Evolutionary conservation across 345 rosid species (phyloP).

Genomic region (Citrus medica): DNA sequence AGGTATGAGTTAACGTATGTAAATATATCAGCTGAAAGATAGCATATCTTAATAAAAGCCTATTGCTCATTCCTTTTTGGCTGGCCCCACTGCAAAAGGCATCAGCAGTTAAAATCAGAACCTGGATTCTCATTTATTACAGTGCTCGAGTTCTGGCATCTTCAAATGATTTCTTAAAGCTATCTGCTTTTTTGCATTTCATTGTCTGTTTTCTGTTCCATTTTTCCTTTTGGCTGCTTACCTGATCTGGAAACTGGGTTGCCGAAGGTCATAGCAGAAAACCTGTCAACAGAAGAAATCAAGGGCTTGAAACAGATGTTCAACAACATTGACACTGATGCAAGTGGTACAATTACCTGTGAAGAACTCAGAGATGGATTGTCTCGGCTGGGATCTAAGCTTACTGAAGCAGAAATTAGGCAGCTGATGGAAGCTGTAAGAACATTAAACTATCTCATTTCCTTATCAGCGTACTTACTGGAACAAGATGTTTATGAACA

Average conservation of each 20-base stretch:
- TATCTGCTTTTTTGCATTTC: background rate
- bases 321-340: constrained; percentile 84
- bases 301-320: constrained; percentile 81
- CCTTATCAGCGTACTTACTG: background rate
- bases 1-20: constrained; percentile 39
- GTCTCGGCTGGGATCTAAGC: constrained; percentile 75
- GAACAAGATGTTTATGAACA: background rate
- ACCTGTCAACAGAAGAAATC: constrained; percentile 78
- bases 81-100: background rate
- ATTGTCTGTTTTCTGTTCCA: background rate
- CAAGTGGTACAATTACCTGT: constrained; percentile 77
- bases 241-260: constrained; percentile 2
- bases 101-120: background rate
- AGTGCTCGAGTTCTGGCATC: background rate
- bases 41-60: background rate
- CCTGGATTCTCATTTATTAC: background rate
- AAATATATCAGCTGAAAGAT: background rate
- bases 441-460: background rate
- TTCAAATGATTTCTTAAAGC: background rate
- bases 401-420: constrained; percentile 66
- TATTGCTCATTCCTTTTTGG: background rate
- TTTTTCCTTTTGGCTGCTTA: background rate
- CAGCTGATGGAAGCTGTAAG: constrained; percentile 98
- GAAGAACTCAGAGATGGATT: constrained; percentile 76
- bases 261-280: constrained; percentile 75